These are phyloP conservation scores for Gomphus bonarii DNA, from an alignment of 1,284 basidiomycete genomes.

Conservation along the genomic window DNA sequence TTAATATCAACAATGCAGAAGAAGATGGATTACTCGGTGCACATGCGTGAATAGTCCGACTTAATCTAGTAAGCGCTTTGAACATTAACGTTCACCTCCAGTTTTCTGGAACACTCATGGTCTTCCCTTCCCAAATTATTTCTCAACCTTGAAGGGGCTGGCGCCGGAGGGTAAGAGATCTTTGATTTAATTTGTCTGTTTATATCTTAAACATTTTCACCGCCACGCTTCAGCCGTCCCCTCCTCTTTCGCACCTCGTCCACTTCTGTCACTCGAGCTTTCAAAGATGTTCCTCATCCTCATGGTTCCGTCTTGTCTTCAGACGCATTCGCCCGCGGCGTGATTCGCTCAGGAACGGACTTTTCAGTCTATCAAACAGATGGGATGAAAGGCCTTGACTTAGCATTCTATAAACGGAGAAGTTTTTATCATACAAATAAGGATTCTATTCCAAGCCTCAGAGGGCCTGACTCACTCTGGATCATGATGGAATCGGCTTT, in stretches of 20 bases:
- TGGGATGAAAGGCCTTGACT: conserved; percentile 55
- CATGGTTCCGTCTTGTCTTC: conserved; percentile 57
- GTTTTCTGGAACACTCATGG: conserved; percentile 67
- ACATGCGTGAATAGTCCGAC: conserved; percentile 35
- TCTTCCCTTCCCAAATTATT: conserved; percentile 52
- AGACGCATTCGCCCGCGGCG: conserved; percentile 51
- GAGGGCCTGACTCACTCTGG: conserved; percentile 48
- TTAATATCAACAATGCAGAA: conserved; percentile 78
- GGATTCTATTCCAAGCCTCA: conserved; percentile 46
- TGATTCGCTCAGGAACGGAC: conserved; percentile 59
- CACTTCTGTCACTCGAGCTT: conserved; percentile 38
- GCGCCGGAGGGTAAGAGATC: conserved; percentile 55
- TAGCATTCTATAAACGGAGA: conserved; percentile 63
- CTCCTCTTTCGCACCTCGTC: conserved; percentile 58
- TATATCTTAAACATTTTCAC: neutral
- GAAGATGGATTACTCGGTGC: conserved; percentile 68
- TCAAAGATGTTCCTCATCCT: conserved; percentile 45
- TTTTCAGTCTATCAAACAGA: conserved; percentile 47
- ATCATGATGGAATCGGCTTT: conserved; percentile 59
- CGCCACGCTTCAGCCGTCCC: conserved; percentile 36
- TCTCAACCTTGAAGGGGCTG: conserved; percentile 72
- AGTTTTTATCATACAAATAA: conserved; percentile 63
- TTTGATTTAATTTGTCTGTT: neutral
- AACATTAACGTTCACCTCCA: neutral
- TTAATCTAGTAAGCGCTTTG: neutral